phyloP scores from a whole-genome alignment of 2,329 filamentous ascomycete species.

The Cercospora berteroae region DNA sequence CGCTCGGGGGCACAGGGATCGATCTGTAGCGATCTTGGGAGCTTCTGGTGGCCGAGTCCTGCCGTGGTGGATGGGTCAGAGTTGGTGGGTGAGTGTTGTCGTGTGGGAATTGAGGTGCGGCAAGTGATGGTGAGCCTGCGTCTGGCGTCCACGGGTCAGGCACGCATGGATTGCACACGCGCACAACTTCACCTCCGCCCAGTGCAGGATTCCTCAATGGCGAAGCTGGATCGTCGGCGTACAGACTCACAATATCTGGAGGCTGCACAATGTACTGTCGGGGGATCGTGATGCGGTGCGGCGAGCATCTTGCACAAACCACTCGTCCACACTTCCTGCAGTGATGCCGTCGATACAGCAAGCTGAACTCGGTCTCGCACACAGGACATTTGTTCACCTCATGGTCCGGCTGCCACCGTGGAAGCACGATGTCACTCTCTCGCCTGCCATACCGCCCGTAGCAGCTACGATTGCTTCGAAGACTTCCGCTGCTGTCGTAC shows the following conservation, averaged over 20 bases:
- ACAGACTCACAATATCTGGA: slow-evolving; percentile 42
- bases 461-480: not conserved
- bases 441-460: slow-evolving; percentile 9
- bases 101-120: not conserved
- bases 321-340: slow-evolving; percentile 94
- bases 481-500: slow-evolving; percentile 8
- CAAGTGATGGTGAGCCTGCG: not conserved
- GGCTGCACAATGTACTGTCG: slow-evolving; percentile 88
- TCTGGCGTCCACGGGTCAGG: slow-evolving; percentile 54
- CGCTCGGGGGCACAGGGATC: slow-evolving; percentile 2
- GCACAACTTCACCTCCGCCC: slow-evolving; percentile 65
- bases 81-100: not conserved
- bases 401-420: slow-evolving; percentile 83
- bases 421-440: slow-evolving; percentile 56
- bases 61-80: not conserved
- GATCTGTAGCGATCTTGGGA: slow-evolving; percentile 3
- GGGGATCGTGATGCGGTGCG: slow-evolving; percentile 91
- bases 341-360: slow-evolving; percentile 88
- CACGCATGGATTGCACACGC: slow-evolving; percentile 71
- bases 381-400: slow-evolving; percentile 84
- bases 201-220: slow-evolving; percentile 49
- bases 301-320: slow-evolving; percentile 85
- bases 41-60: not conserved
- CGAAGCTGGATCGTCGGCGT: slow-evolving; percentile 16
- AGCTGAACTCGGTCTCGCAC: slow-evolving; percentile 73